phyloP scores from a whole-genome alignment of 805 yeast genomes.

The Starmerella apis region DNA sequence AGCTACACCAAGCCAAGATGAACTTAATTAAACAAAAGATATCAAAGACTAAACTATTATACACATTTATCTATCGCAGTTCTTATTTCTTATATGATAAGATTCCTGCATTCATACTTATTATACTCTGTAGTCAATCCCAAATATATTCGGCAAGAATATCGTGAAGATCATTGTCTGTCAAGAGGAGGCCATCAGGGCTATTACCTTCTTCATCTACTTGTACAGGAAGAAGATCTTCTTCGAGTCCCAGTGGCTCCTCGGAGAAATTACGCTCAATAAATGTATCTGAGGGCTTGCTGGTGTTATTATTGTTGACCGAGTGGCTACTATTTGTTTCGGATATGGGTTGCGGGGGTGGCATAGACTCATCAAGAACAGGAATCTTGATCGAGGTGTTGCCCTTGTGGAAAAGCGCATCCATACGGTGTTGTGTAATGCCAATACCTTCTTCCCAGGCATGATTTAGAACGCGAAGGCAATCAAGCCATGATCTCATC shows the following conservation, averaged over 20 bases:
- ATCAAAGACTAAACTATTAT: no score
- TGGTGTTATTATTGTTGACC: background rate
- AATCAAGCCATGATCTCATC: slow-evolving; percentile 30
- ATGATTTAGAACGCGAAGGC: slow-evolving; percentile 28
- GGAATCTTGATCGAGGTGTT: slow-evolving; percentile 15
- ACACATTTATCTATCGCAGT: no score
- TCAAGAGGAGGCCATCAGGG: slow-evolving; percentile 1
- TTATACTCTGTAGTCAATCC: slow-evolving; percentile 11
- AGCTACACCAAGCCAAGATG: no score
- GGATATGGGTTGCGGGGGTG: background rate
- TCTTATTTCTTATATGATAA: no score
- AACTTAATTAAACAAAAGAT: no score
- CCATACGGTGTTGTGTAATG: slow-evolving; percentile 30
- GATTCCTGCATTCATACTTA: no score
- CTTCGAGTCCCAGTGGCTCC: slow-evolving; percentile 17
- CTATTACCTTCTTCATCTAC: background rate
- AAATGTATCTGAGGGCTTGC: background rate
- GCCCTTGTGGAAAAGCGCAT: slow-evolving; percentile 30
- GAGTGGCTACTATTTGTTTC: background rate
- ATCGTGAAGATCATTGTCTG: slow-evolving; percentile 16
- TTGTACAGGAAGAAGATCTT: background rate
- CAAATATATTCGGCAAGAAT: slow-evolving; percentile 15
- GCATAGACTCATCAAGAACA: slow-evolving; percentile 1
- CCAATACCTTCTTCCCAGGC: slow-evolving; percentile 34
- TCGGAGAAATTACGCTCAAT: background rate